phyloP scores from a whole-genome alignment of 192 early-diverging fungal species.

The Phlyctochytrium planicorne region DNA sequence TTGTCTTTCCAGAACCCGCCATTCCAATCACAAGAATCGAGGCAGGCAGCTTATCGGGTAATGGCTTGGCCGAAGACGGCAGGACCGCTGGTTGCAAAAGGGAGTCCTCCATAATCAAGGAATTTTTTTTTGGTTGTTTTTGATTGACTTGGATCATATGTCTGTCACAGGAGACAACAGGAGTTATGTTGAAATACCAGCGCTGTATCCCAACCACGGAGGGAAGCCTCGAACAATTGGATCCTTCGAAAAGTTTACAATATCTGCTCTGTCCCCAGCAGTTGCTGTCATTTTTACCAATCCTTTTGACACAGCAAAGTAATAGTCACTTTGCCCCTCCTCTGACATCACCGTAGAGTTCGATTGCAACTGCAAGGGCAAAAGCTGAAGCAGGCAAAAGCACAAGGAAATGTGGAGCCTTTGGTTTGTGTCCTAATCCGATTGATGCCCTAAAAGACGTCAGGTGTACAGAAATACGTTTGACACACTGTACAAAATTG shows the following conservation, averaged over 20 bases:
- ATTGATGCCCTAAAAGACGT: not conserved
- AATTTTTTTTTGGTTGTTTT: too few relatives aligned
- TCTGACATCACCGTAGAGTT: conserved; percentile 35
- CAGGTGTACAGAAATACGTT: conserved; percentile 64
- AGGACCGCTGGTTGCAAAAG: too few relatives aligned
- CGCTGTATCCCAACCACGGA: conserved; percentile 40
- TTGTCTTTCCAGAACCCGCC: conserved; percentile 96
- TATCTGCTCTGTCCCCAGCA: conserved; percentile 65
- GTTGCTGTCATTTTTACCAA: conserved; percentile 74
- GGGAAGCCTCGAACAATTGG: conserved; percentile 46
- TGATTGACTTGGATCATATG: too few relatives aligned
- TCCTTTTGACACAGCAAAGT: conserved; percentile 78
- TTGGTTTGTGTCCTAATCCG: not conserved
- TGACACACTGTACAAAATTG: conserved; percentile 68
- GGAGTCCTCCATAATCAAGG: too few relatives aligned
- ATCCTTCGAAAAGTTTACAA: conserved; percentile 57
- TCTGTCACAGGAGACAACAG: conserved; percentile 24
- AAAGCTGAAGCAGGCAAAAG: conserved; percentile 37
- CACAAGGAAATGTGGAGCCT: conserved; percentile 5
- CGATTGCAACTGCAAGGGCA: conserved; percentile 71
- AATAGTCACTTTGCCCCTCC: conserved; percentile 14
- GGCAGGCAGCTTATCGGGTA: too few relatives aligned
- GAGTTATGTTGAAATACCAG: conserved; percentile 29
- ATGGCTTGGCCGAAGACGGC: too few relatives aligned
- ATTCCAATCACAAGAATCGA: conserved; percentile 51